A percentile compares a stretch with the other conserved stretches of the same genome.
These are phyloP conservation scores for Saposhnikovia divaricata DNA, from an alignment of 129 eudicot species.

Conservation along the genomic window DNA sequence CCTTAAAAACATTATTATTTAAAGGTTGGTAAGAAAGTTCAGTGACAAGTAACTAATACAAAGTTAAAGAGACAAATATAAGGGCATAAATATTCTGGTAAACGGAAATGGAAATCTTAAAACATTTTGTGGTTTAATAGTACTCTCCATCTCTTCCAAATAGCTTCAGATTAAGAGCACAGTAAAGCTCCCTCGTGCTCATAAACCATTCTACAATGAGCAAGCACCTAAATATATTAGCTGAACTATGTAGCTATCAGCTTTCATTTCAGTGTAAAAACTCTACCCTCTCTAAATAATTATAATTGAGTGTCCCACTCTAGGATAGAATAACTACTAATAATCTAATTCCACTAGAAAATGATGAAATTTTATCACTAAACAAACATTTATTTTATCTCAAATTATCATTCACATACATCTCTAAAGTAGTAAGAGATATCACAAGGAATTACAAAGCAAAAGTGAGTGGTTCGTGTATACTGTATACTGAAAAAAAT, in stretches of 20 bases:
- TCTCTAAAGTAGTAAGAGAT: neutral
- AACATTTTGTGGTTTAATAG: neutral
- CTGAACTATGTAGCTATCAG: neutral
- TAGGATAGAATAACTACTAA: neutral
- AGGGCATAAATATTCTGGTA: neutral
- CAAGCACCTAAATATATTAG: neutral
- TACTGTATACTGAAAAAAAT: too few relatives aligned
- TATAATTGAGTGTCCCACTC: neutral
- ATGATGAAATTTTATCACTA: neutral
- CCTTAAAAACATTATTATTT: constrained; percentile 24
- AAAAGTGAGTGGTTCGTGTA: neutral
- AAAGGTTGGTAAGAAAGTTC: neutral
- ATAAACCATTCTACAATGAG: neutral
- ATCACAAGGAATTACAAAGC: neutral
- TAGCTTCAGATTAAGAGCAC: neutral
- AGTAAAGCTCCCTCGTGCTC: neutral
- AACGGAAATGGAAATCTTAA: neutral
- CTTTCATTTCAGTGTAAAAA: neutral
- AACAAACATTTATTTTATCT: neutral
- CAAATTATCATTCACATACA: neutral
- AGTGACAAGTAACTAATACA: neutral
- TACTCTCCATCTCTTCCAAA: neutral
- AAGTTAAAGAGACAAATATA: neutral
- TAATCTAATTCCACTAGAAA: neutral
- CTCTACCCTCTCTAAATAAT: neutral